Base-by-base conservation (phyloP, 2,329 filamentous ascomycete genomes). In the Rosellinia necatrix region DNA sequence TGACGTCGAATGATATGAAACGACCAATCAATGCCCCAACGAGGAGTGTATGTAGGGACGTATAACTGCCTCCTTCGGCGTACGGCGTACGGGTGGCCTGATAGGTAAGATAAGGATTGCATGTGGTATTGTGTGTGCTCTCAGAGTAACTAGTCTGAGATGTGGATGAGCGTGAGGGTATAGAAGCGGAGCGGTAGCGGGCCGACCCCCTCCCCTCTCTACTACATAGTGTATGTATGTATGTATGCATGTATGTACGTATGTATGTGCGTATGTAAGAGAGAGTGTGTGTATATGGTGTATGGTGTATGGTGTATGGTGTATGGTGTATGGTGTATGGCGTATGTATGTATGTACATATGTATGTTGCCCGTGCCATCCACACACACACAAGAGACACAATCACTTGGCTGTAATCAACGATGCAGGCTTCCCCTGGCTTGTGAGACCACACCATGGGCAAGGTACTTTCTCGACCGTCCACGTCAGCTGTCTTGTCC, bases 361-460 rank as follows among this genome's bases (percentile, higher is more conserved):
- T 40, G 19, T 24, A 40, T 13, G 35, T 10, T 38, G 35, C 35
- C 35, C 8, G 17, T 12, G n/a, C 40, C 42, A 22, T 46, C 34
- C 8, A 29, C 13, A 40, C 32, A 21, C 25, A 21, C 10, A n/a
- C 25, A 48, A 29, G 29, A 37, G 27, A 5, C 7, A 12, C 24
- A 27, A n/a, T 2, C 17, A 25, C 34, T 12, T 30, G 4, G 12
- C 24, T 35, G 32, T 32, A 37, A 49, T 51, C 48, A 51, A 47
- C 47, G 51, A 24, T 24, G 32, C 42, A 4, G 12, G 15, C 10
- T 30, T 42, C 53, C 56, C 56, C 47, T 48, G 51, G 37, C 25
- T 50, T 51, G 56, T 55, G 51, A 55, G 51, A 56, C 51, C 37
- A 56, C 47, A 56, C 56, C 42, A 37, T 40, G 21, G 29, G 24